These are phyloP conservation scores for Torulaspora pretoriensis DNA, from an alignment of 1,139 yeast genomes.

Conservation along the genomic window DNA sequence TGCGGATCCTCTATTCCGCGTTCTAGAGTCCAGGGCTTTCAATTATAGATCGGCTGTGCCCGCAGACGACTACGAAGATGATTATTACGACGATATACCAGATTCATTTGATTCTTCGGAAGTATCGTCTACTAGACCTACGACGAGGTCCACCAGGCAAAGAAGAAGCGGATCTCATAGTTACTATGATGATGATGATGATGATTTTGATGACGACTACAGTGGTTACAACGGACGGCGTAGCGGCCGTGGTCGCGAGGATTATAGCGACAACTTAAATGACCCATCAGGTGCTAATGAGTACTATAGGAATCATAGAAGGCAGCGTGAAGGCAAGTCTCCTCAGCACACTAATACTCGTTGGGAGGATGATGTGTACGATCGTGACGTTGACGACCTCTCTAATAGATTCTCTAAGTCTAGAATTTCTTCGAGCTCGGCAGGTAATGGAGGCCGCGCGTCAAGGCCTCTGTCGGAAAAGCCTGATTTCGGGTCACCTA, in stretches of 20 bases:
- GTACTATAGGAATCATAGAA: conserved; percentile 27
- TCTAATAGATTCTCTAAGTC: conserved; percentile 36
- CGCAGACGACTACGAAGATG: conserved; percentile 46
- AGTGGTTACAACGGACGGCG: conserved; percentile 18
- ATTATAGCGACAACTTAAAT: conserved; percentile 18
- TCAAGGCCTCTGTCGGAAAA: conserved; percentile 49
- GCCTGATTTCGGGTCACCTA: conserved; percentile 42
- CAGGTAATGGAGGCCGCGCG: conserved; percentile 21
- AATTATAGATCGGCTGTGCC: conserved; percentile 55
- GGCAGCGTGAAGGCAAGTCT: conserved; percentile 16
- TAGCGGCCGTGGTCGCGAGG: conserved; percentile 16
- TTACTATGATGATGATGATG: conserved; percentile 39
- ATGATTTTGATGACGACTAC: conserved; percentile 27
- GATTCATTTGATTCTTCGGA: conserved; percentile 32
- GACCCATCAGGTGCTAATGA: conserved; percentile 40
- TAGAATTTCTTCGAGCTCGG: conserved; percentile 30
- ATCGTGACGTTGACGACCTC: conserved; percentile 35
- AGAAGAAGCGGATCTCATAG: conserved; percentile 37
- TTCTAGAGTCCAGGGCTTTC: conserved; percentile 82
- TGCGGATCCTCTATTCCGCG: conserved; percentile 83
- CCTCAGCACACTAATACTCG: conserved; percentile 39
- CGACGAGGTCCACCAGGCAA: conserved; percentile 33
- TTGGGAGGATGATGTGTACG: conserved; percentile 83
- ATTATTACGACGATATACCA: conserved; percentile 38
- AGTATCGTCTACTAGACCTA: conserved; percentile 25